A percentile compares a stretch with the other conserved stretches of the same genome.
These are phyloP conservation scores for Spizellomyces sp. DNA, from an alignment of 192 early-diverging fungal genomes.

Conservation along the genomic window DNA sequence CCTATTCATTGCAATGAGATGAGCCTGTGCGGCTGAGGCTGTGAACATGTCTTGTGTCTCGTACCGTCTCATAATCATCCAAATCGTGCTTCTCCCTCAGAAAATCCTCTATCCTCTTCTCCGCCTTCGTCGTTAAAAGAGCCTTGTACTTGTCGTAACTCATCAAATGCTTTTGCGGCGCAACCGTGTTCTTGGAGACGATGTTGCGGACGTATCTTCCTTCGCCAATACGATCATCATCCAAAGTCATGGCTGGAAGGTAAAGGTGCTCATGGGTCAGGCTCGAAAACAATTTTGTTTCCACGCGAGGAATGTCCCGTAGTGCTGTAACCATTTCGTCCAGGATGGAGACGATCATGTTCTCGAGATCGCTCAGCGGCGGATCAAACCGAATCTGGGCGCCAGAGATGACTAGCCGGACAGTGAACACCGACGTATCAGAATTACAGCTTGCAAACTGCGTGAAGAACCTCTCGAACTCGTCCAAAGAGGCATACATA, in stretches of 20 bases:
- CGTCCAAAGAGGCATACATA: slow-evolving; percentile 46
- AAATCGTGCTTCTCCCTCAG: slow-evolving; percentile 65
- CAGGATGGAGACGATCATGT: slow-evolving; percentile 50
- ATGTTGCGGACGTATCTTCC: slow-evolving; percentile 54
- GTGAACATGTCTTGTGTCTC: slow-evolving; percentile 1
- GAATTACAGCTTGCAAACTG: slow-evolving; percentile 46
- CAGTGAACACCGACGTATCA: slow-evolving; percentile 53
- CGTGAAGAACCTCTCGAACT: slow-evolving; percentile 59
- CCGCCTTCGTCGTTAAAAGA: slow-evolving; percentile 63
- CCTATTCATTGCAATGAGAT: slow-evolving; percentile 33
- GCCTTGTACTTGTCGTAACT: slow-evolving; percentile 66
- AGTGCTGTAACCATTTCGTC: slow-evolving; percentile 59
- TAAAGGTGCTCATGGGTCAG: slow-evolving; percentile 44
- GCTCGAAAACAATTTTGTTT: slow-evolving; percentile 62
- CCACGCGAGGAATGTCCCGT: slow-evolving; percentile 59
- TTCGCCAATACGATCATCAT: slow-evolving; percentile 60
- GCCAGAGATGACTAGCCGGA: slow-evolving; percentile 55
- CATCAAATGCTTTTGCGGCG: slow-evolving; percentile 62
- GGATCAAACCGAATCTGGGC: slow-evolving; percentile 66
- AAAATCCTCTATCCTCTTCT: slow-evolving; percentile 67
- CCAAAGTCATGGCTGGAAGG: slow-evolving; percentile 52
- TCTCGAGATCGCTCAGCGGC: slow-evolving; percentile 56
- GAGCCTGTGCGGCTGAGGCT: background rate
- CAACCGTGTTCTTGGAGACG: slow-evolving; percentile 58
- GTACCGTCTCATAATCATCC: slow-evolving; percentile 60